Evolutionary conservation across 2,329 filamentous ascomycete genomes (phyloP).

Genomic region (Pseudocercospora fijiensis): DNA sequence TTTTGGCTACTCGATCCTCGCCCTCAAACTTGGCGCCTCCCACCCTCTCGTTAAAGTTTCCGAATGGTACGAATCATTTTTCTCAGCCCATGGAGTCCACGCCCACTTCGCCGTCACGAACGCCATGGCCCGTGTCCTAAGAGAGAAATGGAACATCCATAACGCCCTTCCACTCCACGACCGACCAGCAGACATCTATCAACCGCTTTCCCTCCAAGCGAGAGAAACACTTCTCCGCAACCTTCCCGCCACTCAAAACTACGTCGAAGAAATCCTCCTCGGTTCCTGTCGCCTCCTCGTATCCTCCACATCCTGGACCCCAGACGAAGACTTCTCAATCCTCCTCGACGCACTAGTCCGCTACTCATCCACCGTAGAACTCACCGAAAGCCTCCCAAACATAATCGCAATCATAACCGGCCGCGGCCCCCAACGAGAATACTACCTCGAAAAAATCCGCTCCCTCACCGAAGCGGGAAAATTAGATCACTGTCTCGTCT

Average conservation of each 20-base stretch:
- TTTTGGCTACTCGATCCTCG: conserved; percentile 92
- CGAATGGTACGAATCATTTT: conserved; percentile 70
- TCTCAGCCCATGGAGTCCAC: conserved; percentile 64
- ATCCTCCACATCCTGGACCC: conserved; percentile 94
- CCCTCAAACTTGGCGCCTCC: conserved; percentile 58
- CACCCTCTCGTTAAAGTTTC: conserved; percentile 79
- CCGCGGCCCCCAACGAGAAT: conserved; percentile 78
- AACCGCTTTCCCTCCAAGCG: conserved; percentile 58
- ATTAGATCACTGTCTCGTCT: conserved; percentile 68
- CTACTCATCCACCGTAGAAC: conserved; percentile 58
- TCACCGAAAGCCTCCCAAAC: conserved; percentile 53
- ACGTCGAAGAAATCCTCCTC: conserved; percentile 51
- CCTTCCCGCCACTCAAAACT: conserved; percentile 62
- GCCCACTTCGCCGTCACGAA: conserved; percentile 81
- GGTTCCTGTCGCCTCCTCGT: conserved; percentile 67
- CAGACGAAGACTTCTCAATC: conserved; percentile 90
- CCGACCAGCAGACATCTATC: conserved; percentile 78
- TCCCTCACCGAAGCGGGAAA: conserved; percentile 60
- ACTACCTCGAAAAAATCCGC: conserved; percentile 68
- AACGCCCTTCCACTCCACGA: conserved; percentile 73
- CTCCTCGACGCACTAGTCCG: conserved; percentile 76
- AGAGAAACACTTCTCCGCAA: conserved; percentile 62
- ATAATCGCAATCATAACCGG: conserved; percentile 92
- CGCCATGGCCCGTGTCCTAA: conserved; percentile 78
- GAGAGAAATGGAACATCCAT: conserved; percentile 62